These are phyloP conservation scores for Alternaria brassicicola DNA, from an alignment of 2,329 filamentous ascomycete genomes.

Conservation along the genomic window DNA sequence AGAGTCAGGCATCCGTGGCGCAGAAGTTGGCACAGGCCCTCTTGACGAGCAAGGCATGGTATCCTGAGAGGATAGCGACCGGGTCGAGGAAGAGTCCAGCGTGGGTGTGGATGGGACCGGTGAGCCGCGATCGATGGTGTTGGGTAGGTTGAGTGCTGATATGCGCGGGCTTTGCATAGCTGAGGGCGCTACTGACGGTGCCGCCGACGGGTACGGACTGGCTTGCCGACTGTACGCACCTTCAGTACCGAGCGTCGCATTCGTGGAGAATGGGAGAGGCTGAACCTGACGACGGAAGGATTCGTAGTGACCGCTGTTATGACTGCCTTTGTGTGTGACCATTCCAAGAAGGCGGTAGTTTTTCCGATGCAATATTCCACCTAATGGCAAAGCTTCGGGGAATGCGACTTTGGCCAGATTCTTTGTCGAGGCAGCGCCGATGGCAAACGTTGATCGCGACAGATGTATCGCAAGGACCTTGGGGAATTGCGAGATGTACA, in stretches of 20 bases:
- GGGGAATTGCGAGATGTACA: slow-evolving; percentile 84
- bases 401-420: slow-evolving; percentile 95
- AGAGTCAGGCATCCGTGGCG: slow-evolving; percentile 37
- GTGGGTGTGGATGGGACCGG: slow-evolving; percentile 31
- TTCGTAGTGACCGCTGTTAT: slow-evolving; percentile 97
- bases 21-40: slow-evolving; percentile 39
- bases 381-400: slow-evolving; percentile 82
- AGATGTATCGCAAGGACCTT: slow-evolving; percentile 91
- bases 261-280: slow-evolving; percentile 79
- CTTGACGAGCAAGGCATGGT: slow-evolving; percentile 31
- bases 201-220: slow-evolving; percentile 56
- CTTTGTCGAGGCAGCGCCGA: slow-evolving; percentile 78
- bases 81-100: slow-evolving; percentile 39
- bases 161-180: slow-evolving; percentile 56
- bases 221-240: slow-evolving; percentile 70
- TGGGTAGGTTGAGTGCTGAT: slow-evolving; percentile 41
- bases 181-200: slow-evolving; percentile 45
- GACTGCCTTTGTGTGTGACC: slow-evolving; percentile 93
- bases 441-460: slow-evolving; percentile 89
- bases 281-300: slow-evolving; percentile 88
- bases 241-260: slow-evolving; percentile 76
- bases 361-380: slow-evolving; percentile 76
- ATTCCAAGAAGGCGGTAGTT: slow-evolving; percentile 85
- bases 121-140: slow-evolving; percentile 32
- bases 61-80: slow-evolving; percentile 45